A percentile compares a stretch with the other conserved stretches of the same genome.
Conservation (phyloP, 2,329 filamentous ascomycete genomes). For the Amauroascus niger region DNA sequence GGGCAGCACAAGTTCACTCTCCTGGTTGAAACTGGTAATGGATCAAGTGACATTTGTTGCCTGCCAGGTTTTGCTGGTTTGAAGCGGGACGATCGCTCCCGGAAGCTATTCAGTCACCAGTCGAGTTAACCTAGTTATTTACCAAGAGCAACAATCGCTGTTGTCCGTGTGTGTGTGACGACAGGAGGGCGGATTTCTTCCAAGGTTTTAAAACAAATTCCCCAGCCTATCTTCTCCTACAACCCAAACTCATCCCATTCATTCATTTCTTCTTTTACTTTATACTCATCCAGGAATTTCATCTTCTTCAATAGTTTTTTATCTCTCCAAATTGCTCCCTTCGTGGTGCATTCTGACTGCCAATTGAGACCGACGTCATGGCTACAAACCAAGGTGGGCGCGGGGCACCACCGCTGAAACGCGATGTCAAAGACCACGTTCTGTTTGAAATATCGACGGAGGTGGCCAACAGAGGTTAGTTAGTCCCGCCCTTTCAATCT, state of each 20-base stretch:
- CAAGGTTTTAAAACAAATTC: no score
- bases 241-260: not conserved
- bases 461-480: conserved; percentile 79
- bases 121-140: no score
- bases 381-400: conserved; percentile 38
- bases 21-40: not conserved
- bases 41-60: not conserved
- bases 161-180: not conserved
- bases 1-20: not conserved
- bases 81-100: not conserved
- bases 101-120: no score
- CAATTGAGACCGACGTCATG: conserved; percentile 13
- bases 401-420: conserved; percentile 41
- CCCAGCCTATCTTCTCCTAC: no score
- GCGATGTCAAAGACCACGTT: conserved; percentile 87
- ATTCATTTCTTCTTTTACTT: not conserved
- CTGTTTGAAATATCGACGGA: conserved; percentile 97
- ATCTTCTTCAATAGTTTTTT: not conserved
- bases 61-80: not conserved
- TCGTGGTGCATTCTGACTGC: not conserved
- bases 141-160: not conserved
- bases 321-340: not conserved
- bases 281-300: not conserved
- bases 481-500: conserved; percentile 18
- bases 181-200: not conserved